Conservation (phyloP, 2,329 filamentous ascomycete genomes). For the Alternaria brassicae region DNA sequence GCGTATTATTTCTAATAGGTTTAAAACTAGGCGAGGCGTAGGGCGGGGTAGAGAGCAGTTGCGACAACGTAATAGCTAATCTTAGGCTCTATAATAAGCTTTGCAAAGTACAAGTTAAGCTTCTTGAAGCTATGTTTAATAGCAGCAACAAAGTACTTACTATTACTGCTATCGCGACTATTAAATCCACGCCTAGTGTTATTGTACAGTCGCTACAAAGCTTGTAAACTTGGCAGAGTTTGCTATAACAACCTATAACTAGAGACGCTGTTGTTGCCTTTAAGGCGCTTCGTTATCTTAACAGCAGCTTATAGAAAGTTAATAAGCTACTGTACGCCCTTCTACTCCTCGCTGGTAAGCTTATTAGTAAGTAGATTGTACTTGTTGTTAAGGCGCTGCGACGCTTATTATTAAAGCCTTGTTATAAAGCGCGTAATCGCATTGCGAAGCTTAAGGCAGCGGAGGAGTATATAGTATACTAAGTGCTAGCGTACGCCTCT, state of each 20-base stretch:
- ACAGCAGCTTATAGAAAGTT: conserved; percentile 5
- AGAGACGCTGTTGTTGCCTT: conserved; percentile 12
- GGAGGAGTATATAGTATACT: conserved; percentile 14
- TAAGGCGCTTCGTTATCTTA: conserved; percentile 6
- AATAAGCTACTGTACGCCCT: conserved; percentile 7
- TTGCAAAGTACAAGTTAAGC: too few relatives aligned
- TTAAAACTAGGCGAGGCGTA: conserved; percentile 14
- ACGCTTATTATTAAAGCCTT: neutral
- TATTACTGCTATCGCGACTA: too few relatives aligned
- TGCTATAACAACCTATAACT: conserved; percentile 14
- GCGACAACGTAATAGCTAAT: conserved; percentile 6
- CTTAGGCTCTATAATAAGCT: conserved; percentile 2
- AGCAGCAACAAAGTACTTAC: too few relatives aligned
- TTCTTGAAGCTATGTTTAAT: too few relatives aligned
- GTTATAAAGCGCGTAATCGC: neutral
- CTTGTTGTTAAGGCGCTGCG: neutral
- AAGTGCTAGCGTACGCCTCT: conserved; percentile 13
- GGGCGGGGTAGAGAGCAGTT: conserved; percentile 9
- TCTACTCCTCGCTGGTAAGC: conserved; percentile 10
- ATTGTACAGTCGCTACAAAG: too few relatives aligned
- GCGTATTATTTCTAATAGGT: conserved; percentile 2
- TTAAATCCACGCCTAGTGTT: too few relatives aligned
- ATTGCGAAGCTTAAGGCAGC: conserved; percentile 14
- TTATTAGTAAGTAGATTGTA: conserved; percentile 8
- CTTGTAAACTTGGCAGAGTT: conserved; percentile 5